A percentile compares a stretch with the other conserved stretches of the same genome.
Conservation (phyloP, 2,329 filamentous ascomycete genomes). For the Scedosporium minutisporum region DNA sequence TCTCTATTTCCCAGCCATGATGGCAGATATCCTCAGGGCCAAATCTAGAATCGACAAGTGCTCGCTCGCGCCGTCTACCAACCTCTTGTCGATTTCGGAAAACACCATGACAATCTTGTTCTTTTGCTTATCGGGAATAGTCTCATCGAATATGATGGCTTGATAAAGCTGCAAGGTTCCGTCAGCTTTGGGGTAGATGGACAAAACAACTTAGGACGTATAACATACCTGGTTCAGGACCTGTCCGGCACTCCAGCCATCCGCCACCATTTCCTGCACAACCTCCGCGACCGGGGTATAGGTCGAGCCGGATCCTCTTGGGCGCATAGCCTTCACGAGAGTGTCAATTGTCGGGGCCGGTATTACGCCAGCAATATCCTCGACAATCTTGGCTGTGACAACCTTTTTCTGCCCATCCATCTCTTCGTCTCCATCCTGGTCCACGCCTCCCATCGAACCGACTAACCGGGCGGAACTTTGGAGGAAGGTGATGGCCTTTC, state of each 20-base stretch:
- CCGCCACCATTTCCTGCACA: slow-evolving; percentile 84
- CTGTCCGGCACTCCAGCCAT: slow-evolving; percentile 93
- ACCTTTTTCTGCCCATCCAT: slow-evolving; percentile 50
- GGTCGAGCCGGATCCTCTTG: slow-evolving; percentile 49
- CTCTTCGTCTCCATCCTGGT: slow-evolving; percentile 45
- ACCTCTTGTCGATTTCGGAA: slow-evolving; percentile 85
- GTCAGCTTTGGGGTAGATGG: slow-evolving; percentile 8
- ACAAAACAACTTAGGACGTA: background rate
- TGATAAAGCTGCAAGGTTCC: slow-evolving; percentile 58
- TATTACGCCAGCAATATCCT: slow-evolving; percentile 95
- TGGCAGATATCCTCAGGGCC: slow-evolving; percentile 67
- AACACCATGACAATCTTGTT: slow-evolving; percentile 83
- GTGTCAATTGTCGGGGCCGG: slow-evolving; percentile 62
- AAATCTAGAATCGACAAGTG: slow-evolving; percentile 85
- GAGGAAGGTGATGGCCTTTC: slow-evolving; percentile 92
- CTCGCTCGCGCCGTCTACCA: slow-evolving; percentile 92
- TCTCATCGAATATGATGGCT: slow-evolving; percentile 71
- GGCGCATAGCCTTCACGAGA: slow-evolving; percentile 68
- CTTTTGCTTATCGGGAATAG: slow-evolving; percentile 75
- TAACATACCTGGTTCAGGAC: slow-evolving; percentile 63
- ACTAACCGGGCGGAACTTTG: slow-evolving; percentile 89
- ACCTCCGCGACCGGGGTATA: slow-evolving; percentile 70
- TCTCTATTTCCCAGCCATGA: slow-evolving; percentile 43
- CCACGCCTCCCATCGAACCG: slow-evolving; percentile 49
- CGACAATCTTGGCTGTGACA: slow-evolving; percentile 70